Conservation (phyloP, 306 rosid species). For the Vigna radiata region DNA sequence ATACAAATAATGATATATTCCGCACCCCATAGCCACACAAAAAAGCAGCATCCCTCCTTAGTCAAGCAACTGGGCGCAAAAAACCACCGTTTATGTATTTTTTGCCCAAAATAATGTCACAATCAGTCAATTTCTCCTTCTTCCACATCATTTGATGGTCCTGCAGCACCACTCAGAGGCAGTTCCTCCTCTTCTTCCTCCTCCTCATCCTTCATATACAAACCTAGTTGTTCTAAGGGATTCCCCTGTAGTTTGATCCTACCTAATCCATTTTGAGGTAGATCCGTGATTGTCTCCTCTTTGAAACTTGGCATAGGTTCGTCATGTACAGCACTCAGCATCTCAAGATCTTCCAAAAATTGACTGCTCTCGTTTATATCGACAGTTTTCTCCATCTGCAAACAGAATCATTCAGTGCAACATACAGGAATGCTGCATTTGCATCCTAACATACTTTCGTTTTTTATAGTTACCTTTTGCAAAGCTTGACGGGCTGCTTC, state of each 20-base stretch:
- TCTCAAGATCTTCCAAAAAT: constrained; percentile 82
- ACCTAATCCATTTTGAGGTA: constrained; percentile 60
- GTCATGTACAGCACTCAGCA: constrained; percentile 69
- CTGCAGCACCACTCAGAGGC: constrained; percentile 44
- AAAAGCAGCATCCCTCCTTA: constrained; percentile 13
- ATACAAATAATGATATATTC: constrained; percentile 10
- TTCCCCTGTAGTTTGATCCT: constrained; percentile 76
- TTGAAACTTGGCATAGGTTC: constrained; percentile 58
- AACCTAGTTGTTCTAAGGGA: constrained; percentile 79
- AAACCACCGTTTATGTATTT: constrained; percentile 37
- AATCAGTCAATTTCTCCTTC: constrained; percentile 80
- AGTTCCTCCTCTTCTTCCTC: constrained; percentile 81
- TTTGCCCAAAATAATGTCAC: constrained; percentile 16
- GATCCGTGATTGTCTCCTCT: constrained; percentile 67
- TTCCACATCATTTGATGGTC: constrained; percentile 68
- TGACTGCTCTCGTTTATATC: constrained; percentile 84
- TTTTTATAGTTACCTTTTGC: constrained; percentile 63
- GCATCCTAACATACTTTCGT: constrained; percentile 1
- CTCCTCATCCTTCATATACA: constrained; percentile 82
- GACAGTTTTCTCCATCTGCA: constrained; percentile 90
- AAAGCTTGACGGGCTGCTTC: constrained; percentile 96
- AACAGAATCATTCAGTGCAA: constrained; percentile 36
- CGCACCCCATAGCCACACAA: constrained; percentile 9
- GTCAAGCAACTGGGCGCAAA: constrained; percentile 28
- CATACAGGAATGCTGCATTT: constrained; percentile 5